A percentile compares a stretch with the other conserved stretches of the same genome.
These are phyloP conservation scores for Piper longum DNA, from an alignment of 164 flowering plant species.

Conservation along the genomic window DNA sequence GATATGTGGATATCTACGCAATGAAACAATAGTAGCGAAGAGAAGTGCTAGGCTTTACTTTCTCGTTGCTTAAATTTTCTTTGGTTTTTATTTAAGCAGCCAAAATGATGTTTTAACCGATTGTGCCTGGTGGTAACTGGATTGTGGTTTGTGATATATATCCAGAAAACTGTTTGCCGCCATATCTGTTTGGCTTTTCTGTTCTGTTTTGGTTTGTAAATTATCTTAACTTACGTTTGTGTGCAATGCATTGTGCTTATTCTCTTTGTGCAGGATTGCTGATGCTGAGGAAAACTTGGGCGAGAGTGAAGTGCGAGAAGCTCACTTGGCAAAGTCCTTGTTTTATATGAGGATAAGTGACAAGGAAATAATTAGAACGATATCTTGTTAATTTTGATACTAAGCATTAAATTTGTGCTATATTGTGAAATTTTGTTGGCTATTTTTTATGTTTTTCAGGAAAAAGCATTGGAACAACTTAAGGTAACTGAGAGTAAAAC, in stretches of 20 bases:
- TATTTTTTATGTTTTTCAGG: slow-evolving; percentile 25
- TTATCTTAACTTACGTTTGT: no score
- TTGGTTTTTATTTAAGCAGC: no score
- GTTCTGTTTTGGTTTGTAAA: not conserved
- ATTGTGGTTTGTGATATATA: no score
- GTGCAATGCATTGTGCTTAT: not conserved
- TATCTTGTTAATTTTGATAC: not conserved
- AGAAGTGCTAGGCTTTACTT: no score
- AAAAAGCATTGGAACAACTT: slow-evolving; percentile 84
- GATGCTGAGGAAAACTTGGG: slow-evolving; percentile 98
- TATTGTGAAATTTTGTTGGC: not conserved
- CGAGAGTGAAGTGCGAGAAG: slow-evolving; percentile 98
- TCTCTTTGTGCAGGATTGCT: slow-evolving; percentile 44
- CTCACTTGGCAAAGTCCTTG: slow-evolving; percentile 87
- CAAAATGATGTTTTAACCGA: no score
- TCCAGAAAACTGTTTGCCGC: no score
- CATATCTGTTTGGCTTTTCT: no score
- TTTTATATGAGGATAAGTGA: slow-evolving; percentile 74
- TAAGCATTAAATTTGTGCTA: not conserved
- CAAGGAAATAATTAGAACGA: slow-evolving; percentile 31
- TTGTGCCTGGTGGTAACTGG: no score
- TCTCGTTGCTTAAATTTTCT: no score
- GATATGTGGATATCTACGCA: no score
- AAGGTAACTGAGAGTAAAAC: slow-evolving; percentile 89
- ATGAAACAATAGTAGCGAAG: no score